Base-by-base conservation (phyloP, 208 protist species). In the Trichomonas vaginalis region DNA sequence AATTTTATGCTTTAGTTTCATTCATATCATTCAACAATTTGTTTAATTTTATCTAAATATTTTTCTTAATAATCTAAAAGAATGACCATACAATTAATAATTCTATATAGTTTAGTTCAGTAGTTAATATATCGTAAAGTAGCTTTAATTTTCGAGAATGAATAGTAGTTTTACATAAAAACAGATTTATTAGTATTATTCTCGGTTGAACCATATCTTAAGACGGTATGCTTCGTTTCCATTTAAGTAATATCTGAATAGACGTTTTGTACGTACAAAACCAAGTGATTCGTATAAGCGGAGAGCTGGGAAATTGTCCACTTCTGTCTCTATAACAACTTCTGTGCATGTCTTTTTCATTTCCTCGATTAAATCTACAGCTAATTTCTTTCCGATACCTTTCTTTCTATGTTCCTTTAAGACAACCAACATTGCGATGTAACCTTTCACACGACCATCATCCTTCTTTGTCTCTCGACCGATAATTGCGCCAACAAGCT, bases 391-490 rank as follows among this genome's bases (percentile, higher is more conserved):
- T 48, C 92, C 92, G 82, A 95, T 95, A 37, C 92, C 92, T 12
- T 45, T 42, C 42, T 95, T 95, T 32, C 92, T 8, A n/a, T 95
- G 40, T 39, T 61, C 49, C 10, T 79, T 79, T 3, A 80, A 39
- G 27, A 95, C 92, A 70, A 95, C 92, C 40, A 95, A 49, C 92
- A 95, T 95, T 35, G 92, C 92, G 46, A 95, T 95, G 40, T 95
- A 95, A 32, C 92, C 92, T 80, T 61, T 80, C 39, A 51, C 42
- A 47, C 27, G 27, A 21, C 40, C 32, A 27, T 79, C 49, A 0
- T 40, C 82, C 14, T 79, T 61, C 21, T 17, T n/a, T 6, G 49
- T 61, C 14, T 80, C 49, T 61, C 92, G 32, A 10, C 92, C 47
- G 37, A 95, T 40, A 14, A 95, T 95, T 0, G 51, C 37, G 3